Conservation (phyloP, 1,284 basidiomycete genomes). For the Puccinia coronata region DNA sequence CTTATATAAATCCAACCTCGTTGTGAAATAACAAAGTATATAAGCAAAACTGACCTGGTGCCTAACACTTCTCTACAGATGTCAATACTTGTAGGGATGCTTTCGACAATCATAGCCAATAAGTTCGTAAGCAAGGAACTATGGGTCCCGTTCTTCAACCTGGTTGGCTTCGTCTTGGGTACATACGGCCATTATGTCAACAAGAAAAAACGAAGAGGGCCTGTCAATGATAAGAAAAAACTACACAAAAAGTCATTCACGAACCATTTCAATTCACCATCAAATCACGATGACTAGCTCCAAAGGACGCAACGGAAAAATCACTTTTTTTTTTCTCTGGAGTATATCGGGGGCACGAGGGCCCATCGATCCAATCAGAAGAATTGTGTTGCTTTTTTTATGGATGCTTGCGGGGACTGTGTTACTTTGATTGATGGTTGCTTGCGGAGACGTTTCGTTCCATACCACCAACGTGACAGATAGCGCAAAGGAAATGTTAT, state of each 20-base stretch:
- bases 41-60: not conserved
- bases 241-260: not conserved
- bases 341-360: too few species aligned
- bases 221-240: not conserved
- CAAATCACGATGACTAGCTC: not conserved
- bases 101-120: slow-evolving; percentile 34
- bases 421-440: too few species aligned
- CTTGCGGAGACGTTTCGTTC: too few species aligned
- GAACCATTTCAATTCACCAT: not conserved
- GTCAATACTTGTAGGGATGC: slow-evolving; percentile 14
- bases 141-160: slow-evolving; percentile 28
- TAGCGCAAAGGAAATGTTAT: too few species aligned
- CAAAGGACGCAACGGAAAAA: not conserved
- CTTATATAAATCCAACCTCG: not conserved
- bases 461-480: too few species aligned
- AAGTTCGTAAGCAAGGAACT: slow-evolving; percentile 28
- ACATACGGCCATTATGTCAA: slow-evolving; percentile 32
- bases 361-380: too few species aligned
- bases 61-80: not conserved
- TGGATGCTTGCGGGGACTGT: too few species aligned
- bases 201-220: slow-evolving; percentile 21
- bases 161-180: slow-evolving; percentile 30
- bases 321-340: too few species aligned
- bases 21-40: too few species aligned
- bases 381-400: too few species aligned